A percentile compares a stretch with the other conserved stretches of the same genome.
Conservation (phyloP, 2,329 filamentous ascomycete genomes). For the Colletotrichum sp. region DNA sequence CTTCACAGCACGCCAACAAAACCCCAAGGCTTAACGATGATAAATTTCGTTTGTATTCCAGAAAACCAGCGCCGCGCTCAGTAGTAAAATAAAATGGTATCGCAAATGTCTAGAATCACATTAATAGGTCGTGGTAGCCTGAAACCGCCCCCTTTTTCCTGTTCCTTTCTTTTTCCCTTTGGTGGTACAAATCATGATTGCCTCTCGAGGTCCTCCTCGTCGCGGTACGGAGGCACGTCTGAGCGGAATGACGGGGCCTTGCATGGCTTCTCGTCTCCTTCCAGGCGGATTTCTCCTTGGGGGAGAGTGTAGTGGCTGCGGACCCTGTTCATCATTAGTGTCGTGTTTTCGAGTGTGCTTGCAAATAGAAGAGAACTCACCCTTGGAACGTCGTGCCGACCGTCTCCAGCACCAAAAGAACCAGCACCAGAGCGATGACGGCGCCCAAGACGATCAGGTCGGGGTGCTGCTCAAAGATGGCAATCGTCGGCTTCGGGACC, state of each 20-base stretch:
- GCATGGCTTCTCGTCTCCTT: conserved; percentile 6
- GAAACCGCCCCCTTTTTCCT: background rate
- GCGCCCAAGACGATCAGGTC: conserved; percentile 18
- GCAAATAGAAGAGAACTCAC: background rate
- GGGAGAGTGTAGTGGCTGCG: conserved; percentile 7
- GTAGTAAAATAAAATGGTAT: conserved; percentile 11
- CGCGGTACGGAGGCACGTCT: background rate
- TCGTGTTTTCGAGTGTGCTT: background rate
- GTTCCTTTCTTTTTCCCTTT: background rate
- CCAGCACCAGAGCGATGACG: conserved; percentile 5
- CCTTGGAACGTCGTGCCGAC: conserved; percentile 16
- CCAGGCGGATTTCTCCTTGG: conserved; percentile 2
- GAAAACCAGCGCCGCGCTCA: conserved; percentile 12
- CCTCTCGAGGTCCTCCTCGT: background rate
- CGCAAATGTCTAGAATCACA: conserved; percentile 5
- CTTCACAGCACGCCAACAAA: background rate
- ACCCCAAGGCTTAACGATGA: background rate
- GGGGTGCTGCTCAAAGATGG: conserved; percentile 14
- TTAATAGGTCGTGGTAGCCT: background rate
- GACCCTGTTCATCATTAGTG: background rate
- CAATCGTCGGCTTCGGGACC: background rate
- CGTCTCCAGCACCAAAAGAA: conserved; percentile 13
- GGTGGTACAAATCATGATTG: background rate
- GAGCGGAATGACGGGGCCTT: conserved; percentile 8
- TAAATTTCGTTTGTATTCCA: background rate